phyloP scores from a whole-genome alignment of 345 rosid genomes.

The Clarkia xantiana region DNA sequence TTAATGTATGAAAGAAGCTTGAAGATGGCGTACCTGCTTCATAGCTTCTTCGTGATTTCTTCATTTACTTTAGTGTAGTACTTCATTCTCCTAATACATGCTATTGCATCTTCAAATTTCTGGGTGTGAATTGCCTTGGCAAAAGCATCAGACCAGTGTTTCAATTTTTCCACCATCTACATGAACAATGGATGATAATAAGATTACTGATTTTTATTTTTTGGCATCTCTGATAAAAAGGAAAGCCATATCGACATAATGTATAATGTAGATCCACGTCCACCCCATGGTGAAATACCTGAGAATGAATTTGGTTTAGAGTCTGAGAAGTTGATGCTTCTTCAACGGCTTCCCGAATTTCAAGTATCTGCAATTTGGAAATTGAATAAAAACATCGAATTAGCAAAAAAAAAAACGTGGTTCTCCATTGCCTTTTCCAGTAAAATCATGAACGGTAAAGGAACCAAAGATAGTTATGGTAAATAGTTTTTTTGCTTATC shows the following conservation, averaged over 20 bases:
- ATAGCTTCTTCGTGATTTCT: constrained; percentile 72
- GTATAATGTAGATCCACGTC: neutral
- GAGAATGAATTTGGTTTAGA: constrained; percentile 40
- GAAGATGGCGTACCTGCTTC: constrained; percentile 1
- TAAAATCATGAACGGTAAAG: too few species aligned
- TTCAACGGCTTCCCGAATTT: constrained; percentile 78
- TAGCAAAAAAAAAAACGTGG: too few species aligned
- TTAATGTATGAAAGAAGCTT: too few species aligned
- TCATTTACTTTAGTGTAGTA: constrained; percentile 65
- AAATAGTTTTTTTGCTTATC: too few species aligned
- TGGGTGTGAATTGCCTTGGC: constrained; percentile 32
- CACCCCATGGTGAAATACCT: constrained; percentile 24
- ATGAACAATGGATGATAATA: constrained; percentile 7
- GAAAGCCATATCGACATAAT: too few species aligned
- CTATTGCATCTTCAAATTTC: constrained; percentile 52
- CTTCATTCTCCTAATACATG: constrained; percentile 71
- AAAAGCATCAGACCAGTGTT: constrained; percentile 46
- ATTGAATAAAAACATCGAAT: neutral
- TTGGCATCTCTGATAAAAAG: too few species aligned
- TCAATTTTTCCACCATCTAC: constrained; percentile 57
- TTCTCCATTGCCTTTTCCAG: too few species aligned
- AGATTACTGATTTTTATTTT: neutral
- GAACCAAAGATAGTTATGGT: too few species aligned
- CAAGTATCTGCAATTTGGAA: constrained; percentile 49
- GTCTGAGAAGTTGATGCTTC: constrained; percentile 52